Percentiles rank a stretch among this genome's conserved stretches.
Conservation (phyloP, 2,329 filamentous ascomycete genomes). For the Calcarisporium arbuscula region DNA sequence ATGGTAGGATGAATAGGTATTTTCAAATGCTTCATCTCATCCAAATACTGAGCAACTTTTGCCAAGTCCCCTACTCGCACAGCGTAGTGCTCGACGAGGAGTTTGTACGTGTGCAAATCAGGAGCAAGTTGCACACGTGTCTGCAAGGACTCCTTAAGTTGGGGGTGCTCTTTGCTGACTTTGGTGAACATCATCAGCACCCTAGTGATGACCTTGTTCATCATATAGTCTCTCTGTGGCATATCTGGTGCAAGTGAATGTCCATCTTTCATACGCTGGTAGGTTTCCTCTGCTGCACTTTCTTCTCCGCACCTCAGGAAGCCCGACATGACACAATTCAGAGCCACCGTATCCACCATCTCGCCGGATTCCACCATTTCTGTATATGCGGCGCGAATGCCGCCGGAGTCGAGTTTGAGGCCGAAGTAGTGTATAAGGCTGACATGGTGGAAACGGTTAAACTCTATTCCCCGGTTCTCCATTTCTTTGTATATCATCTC, state of each 20-base stretch:
- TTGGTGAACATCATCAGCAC: conserved; percentile 52
- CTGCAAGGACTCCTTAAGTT: conserved; percentile 51
- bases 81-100: conserved; percentile 72
- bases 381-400: conserved; percentile 69
- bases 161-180: conserved; percentile 48
- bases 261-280: conserved; percentile 72
- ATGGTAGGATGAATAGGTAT: conserved; percentile 68
- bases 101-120: conserved; percentile 70
- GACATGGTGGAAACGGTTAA: conserved; percentile 75
- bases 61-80: conserved; percentile 62
- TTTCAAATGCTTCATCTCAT: conserved; percentile 69
- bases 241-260: conserved; percentile 34
- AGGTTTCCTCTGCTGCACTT: conserved; percentile 70
- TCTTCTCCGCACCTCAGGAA: conserved; percentile 73
- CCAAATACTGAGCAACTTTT: conserved; percentile 63
- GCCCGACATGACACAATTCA: conserved; percentile 81
- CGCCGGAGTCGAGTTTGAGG: conserved; percentile 64
- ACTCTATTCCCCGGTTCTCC: conserved; percentile 56
- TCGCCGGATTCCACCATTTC: conserved; percentile 81
- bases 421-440: conserved; percentile 81
- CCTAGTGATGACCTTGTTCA: conserved; percentile 44
- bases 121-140: conserved; percentile 60
- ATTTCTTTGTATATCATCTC: conserved; percentile 84
- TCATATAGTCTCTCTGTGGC: conserved; percentile 39
- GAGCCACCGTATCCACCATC: conserved; percentile 76